Conservation (phyloP, 345 rosid species). For the Aquilaria malaccensis region DNA sequence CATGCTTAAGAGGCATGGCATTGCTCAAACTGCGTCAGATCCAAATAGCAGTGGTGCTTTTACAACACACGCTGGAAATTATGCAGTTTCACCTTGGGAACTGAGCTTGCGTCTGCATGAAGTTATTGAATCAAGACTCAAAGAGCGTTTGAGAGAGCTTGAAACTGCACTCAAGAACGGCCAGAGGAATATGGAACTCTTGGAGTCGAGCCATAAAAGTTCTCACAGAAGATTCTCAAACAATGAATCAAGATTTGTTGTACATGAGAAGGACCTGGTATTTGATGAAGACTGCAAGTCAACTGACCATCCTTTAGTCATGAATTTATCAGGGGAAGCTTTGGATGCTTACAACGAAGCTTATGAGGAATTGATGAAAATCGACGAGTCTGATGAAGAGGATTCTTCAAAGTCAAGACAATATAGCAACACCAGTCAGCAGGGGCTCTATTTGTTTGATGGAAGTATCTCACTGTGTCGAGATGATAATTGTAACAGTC, state of each 20-base stretch:
- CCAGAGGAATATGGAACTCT: slow-evolving; percentile 47
- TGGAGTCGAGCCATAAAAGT: slow-evolving; percentile 40
- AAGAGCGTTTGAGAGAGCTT: slow-evolving; percentile 59
- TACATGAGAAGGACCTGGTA: slow-evolving; percentile 21
- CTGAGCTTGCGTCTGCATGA: slow-evolving; percentile 62
- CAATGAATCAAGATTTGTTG: slow-evolving; percentile 19
- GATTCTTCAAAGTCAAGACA: slow-evolving; percentile 23
- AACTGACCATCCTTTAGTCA: slow-evolving; percentile 45
- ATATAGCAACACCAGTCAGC: slow-evolving; percentile 20
- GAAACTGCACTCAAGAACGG: slow-evolving; percentile 70
- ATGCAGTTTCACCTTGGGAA: slow-evolving; percentile 70
- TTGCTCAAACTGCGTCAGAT: slow-evolving; percentile 32
- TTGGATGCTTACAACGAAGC: slow-evolving; percentile 73
- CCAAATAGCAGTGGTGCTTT: slow-evolving; percentile 47
- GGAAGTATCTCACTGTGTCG: slow-evolving; percentile 22
- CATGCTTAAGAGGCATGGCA: slow-evolving; percentile 19
- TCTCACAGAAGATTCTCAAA: slow-evolving; percentile 26
- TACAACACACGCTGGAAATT: slow-evolving; percentile 44
- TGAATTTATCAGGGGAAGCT: slow-evolving; percentile 73
- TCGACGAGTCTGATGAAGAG: slow-evolving; percentile 54
- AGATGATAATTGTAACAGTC: slow-evolving; percentile 13
- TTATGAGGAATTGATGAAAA: slow-evolving; percentile 57
- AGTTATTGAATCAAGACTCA: slow-evolving; percentile 60
- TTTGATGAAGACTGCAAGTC: slow-evolving; percentile 21
- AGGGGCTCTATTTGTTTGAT: slow-evolving; percentile 16